These are phyloP conservation scores for Taiozyma onychis DNA, from an alignment of 1,139 yeast genomes.

Conservation along the genomic window DNA sequence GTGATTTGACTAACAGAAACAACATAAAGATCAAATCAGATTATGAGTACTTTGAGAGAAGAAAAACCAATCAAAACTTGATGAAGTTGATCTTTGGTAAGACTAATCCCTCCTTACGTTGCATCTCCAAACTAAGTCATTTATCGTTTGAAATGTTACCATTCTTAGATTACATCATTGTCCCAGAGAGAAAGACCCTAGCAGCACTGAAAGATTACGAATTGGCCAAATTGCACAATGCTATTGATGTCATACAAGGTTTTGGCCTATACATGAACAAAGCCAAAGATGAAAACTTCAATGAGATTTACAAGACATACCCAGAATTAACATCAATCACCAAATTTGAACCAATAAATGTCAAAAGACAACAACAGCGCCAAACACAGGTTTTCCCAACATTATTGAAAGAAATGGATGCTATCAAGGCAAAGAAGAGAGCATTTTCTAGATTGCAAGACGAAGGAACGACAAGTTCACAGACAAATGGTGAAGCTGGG, in stretches of 20 bases:
- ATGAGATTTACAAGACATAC: constrained; percentile 24
- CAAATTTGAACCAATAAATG: constrained; percentile 15
- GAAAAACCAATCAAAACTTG: constrained; percentile 11
- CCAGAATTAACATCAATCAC: constrained; percentile 24
- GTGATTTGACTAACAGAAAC: constrained; percentile 46
- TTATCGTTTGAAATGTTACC: constrained; percentile 38
- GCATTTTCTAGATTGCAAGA: constrained; percentile 28
- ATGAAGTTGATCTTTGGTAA: constrained; percentile 8
- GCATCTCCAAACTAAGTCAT: constrained; percentile 9
- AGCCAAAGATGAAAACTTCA: constrained; percentile 23
- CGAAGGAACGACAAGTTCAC: constrained; percentile 18
- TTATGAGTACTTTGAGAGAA: constrained; percentile 31
- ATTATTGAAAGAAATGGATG: constrained; percentile 37
- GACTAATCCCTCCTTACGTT: constrained; percentile 14
- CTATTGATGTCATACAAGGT: constrained; percentile 26
- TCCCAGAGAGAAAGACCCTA: constrained; percentile 34
- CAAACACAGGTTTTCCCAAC: constrained; percentile 28
- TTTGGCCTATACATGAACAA: constrained; percentile 27
- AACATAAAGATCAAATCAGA: constrained; percentile 34
- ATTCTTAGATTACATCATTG: constrained; percentile 38
- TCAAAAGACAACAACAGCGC: constrained; percentile 17
- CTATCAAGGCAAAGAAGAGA: constrained; percentile 31
- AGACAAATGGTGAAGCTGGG: constrained; percentile 29
- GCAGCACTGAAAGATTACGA: constrained; percentile 22
- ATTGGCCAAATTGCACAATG: constrained; percentile 20